Conservation (phyloP, 2,329 filamentous ascomycete species). For the Paecilomyces dactylethromorphus region DNA sequence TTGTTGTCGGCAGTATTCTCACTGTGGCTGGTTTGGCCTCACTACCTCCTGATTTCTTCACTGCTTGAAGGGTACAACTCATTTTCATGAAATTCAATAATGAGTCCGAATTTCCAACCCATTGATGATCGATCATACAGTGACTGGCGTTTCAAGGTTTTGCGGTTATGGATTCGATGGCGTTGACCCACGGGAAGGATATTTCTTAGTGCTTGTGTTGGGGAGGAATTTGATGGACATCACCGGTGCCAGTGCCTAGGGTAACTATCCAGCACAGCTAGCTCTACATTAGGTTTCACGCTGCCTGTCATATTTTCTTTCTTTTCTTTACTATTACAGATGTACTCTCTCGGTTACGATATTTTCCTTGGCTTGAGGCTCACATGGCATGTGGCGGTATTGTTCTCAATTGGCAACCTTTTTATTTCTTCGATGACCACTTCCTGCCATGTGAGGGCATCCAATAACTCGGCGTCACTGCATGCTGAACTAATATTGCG, state of each 20-base stretch:
- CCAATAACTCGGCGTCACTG: neutral
- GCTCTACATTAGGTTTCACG: neutral
- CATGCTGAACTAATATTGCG: neutral
- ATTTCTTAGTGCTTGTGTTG: neutral
- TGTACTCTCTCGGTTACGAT: neutral
- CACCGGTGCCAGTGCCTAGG: neutral
- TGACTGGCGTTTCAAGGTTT: neutral
- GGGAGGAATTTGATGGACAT: neutral
- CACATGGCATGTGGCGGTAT: neutral
- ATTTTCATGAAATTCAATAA: neutral
- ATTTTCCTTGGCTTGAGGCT: neutral
- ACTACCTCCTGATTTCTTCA: slow-evolving; percentile 37
- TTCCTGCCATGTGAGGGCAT: neutral
- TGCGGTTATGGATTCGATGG: neutral
- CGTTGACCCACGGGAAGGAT: neutral
- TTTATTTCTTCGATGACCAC: neutral
- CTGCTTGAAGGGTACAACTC: slow-evolving; percentile 9
- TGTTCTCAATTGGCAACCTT: neutral
- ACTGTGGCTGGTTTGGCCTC: slow-evolving; percentile 35
- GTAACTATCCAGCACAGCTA: neutral
- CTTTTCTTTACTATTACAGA: neutral
- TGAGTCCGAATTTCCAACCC: neutral
- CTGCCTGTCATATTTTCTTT: neutral
- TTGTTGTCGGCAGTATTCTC: slow-evolving; percentile 35
- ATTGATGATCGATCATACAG: neutral